Percentiles rank a stretch among this genome's conserved stretches.
phyloP scores from a whole-genome alignment of 352 stramenopile genomes.

The Elongisporangium senticosum region DNA sequence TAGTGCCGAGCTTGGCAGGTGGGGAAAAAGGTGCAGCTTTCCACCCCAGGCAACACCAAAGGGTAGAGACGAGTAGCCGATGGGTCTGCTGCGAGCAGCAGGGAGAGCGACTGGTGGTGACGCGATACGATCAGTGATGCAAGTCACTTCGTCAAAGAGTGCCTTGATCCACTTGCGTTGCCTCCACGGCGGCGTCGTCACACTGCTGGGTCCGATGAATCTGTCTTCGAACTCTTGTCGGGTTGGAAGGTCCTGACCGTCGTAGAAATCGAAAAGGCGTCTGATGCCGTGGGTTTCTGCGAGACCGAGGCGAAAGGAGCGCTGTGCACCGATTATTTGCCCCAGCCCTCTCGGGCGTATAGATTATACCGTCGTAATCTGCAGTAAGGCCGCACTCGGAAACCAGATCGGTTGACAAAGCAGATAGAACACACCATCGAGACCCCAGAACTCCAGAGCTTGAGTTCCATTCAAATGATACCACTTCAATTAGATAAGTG shows the following conservation, averaged over 20 bases:
- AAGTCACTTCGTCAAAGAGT: not conserved
- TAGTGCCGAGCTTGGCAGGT: not conserved
- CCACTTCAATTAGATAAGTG: too few relatives aligned
- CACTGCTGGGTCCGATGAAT: not conserved
- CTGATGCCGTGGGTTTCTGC: not conserved
- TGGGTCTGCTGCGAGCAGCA: not conserved
- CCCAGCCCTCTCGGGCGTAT: not conserved
- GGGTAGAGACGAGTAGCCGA: not conserved
- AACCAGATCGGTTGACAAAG: not conserved
- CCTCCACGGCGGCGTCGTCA: not conserved
- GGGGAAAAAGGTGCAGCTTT: not conserved
- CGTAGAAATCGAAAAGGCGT: slow-evolving; percentile 4
- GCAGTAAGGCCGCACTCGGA: not conserved
- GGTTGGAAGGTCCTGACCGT: not conserved
- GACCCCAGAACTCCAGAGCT: too few relatives aligned
- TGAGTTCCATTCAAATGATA: too few relatives aligned
- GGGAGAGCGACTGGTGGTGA: not conserved
- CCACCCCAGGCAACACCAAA: too few relatives aligned
- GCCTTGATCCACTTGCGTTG: not conserved
- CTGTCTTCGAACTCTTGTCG: not conserved
- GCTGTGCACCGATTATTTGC: not conserved
- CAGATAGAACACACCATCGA: too few relatives aligned
- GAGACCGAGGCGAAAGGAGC: not conserved
- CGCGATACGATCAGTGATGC: not conserved
- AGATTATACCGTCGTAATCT: not conserved